Conservation (phyloP, 306 rosid genomes). For the Quercus aquifolioides region DNA sequence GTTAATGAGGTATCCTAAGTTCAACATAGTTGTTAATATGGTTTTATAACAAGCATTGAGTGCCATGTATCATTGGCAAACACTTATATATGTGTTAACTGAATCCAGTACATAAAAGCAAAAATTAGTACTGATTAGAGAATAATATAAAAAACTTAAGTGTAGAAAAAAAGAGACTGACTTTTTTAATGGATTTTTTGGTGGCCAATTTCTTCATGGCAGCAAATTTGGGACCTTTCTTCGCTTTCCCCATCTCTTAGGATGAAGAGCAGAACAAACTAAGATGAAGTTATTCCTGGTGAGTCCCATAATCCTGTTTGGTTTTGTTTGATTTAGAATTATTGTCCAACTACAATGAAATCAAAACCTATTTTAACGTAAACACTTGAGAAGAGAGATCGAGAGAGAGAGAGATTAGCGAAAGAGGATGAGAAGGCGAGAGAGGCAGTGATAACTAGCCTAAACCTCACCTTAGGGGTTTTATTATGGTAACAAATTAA, state of each 20-base stretch:
- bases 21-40: not conserved
- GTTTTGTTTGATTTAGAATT: not conserved
- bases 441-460: too few relatives aligned
- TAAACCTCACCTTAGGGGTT: too few relatives aligned
- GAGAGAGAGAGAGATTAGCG: too few relatives aligned
- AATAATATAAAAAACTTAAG: not conserved
- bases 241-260: constrained; percentile 65
- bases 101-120: constrained; percentile 6
- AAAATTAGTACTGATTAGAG: too few relatives aligned
- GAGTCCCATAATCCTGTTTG: not conserved
- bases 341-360: not conserved
- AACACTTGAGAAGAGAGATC: too few relatives aligned
- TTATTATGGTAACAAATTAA: too few relatives aligned
- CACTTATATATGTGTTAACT: constrained; percentile 25
- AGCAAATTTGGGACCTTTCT: constrained; percentile 72
- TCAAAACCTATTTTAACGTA: not conserved
- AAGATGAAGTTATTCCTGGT: not conserved
- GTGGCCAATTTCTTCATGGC: constrained; percentile 72
- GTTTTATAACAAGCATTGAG: not conserved
- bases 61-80: not conserved
- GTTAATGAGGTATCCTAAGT: not conserved
- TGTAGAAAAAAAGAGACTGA: not conserved
- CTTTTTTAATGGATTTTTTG: constrained; percentile 71
- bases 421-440: too few relatives aligned
- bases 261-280: not conserved